Conservation (phyloP, 352 stramenopile genomes). For the Phytophthora foliorum region DNA sequence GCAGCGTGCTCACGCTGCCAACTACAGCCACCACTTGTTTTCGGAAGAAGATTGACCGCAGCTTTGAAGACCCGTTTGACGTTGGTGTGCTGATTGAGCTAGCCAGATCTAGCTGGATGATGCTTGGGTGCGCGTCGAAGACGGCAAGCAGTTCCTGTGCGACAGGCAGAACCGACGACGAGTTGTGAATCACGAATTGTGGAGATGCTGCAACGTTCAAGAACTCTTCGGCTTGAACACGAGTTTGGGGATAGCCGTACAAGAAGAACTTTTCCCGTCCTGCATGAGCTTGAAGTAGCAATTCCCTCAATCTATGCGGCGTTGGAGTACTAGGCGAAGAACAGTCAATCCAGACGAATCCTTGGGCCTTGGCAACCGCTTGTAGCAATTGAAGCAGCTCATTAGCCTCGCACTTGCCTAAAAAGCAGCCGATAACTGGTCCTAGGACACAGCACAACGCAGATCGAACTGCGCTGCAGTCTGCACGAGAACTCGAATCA, state of each 20-base stretch:
- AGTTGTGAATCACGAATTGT: conserved; percentile 35
- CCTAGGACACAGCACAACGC: conserved; percentile 15
- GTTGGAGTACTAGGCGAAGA: neutral
- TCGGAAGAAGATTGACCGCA: conserved; percentile 40
- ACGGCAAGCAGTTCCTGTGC: conserved; percentile 21
- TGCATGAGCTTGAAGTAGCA: conserved; percentile 32
- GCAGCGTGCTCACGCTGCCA: conserved; percentile 31
- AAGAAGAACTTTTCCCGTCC: conserved; percentile 42
- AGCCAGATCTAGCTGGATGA: conserved; percentile 44
- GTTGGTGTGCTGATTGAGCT: conserved; percentile 1
- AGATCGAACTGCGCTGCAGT: neutral
- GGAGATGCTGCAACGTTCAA: conserved; percentile 25
- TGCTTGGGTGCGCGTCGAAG: conserved; percentile 34
- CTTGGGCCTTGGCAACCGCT: conserved; percentile 27
- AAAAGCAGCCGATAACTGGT: conserved; percentile 44
- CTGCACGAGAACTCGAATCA: conserved; percentile 14
- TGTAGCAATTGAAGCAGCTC: conserved; percentile 23
- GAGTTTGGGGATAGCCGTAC: conserved; percentile 43
- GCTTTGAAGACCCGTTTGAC: conserved; percentile 10
- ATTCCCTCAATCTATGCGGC: conserved; percentile 21
- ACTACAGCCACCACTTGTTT: conserved; percentile 47
- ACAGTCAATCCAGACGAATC: conserved; percentile 44
- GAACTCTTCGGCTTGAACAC: conserved; percentile 24
- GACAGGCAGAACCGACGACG: conserved; percentile 14
- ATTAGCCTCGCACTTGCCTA: conserved; percentile 25